phyloP scores from a whole-genome alignment of 2,329 filamentous ascomycete species.

The Xylaria sp. region DNA sequence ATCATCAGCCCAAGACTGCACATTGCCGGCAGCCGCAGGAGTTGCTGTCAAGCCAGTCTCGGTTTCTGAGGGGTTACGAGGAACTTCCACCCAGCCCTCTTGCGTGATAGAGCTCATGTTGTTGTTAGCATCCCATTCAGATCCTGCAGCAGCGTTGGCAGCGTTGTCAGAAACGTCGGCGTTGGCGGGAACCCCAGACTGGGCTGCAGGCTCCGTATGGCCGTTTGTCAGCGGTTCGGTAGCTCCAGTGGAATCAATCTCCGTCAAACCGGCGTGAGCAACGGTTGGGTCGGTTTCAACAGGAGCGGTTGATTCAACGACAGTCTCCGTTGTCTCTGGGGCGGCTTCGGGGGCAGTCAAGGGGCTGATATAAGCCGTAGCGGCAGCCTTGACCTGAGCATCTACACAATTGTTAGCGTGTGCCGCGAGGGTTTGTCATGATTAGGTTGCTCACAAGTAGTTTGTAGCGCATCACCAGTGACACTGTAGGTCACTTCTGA shows the following conservation, averaged over 20 bases:
- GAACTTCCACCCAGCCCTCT: constrained; percentile 81
- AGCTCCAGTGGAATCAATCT: constrained; percentile 66
- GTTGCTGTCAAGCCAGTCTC: constrained; percentile 72
- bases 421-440: background rate
- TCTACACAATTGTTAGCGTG: constrained; percentile 55
- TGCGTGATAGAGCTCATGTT: constrained; percentile 57
- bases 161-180: constrained; percentile 63
- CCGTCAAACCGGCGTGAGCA: constrained; percentile 73
- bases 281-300: constrained; percentile 72
- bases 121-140: constrained; percentile 70
- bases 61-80: constrained; percentile 78
- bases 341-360: constrained; percentile 50
- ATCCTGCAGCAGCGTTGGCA: constrained; percentile 71
- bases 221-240: constrained; percentile 56
- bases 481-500: constrained; percentile 75
- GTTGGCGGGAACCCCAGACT: constrained; percentile 59
- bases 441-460: constrained; percentile 72
- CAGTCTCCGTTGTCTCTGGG: constrained; percentile 47
- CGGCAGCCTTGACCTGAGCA: constrained; percentile 67
- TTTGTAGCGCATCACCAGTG: constrained; percentile 70
- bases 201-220: constrained; percentile 53
- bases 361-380: constrained; percentile 61
- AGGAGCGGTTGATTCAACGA: constrained; percentile 49
- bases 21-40: constrained; percentile 65
- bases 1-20: constrained; percentile 86